Base-by-base conservation (phyloP, 1,139 yeast genomes). In the Sugiyamaella japonica region DNA sequence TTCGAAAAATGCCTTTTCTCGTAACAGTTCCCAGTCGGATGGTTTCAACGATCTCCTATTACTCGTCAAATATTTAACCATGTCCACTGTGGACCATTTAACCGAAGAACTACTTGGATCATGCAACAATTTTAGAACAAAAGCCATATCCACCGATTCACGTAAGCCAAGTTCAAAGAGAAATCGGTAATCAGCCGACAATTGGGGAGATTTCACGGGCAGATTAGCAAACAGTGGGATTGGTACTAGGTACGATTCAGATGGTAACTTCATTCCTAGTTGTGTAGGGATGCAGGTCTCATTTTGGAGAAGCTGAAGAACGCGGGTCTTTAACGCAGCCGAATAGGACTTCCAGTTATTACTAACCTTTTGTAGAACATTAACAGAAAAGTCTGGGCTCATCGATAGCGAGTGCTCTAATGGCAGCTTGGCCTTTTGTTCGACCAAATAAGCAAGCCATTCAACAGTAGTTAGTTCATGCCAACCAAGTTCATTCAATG, bases 61-160 rank as follows among this genome's bases (percentile, higher is more conserved):
- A 6, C 64, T 63, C 2, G 67, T 63, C 17, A 74, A 59, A 53
- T 74, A 74, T 28, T 64, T 63, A 28, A 74, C 65, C 28, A 74
- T 68, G 48, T 73, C 76, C 25, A 55, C 59, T 2, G 72, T 67
- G 1, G 73, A 63, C 76, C 77, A 73, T 29, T 66, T 62, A 12
- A 73, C 50, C 1, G 53, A 51, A 10, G 54, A 46, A 1, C 41
- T 50, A 29, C 60, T 63, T 0, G 68, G 63, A 41, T 60, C 59
- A 44, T 70, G 68, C 15, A 74, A 55, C 8, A 70, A 64, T 31
- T 70, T 64, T 52, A 74, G 61, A 8, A 74, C 76, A 54, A 70
- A 66, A n/a, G 66, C 66, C 66, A 74, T 69, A 52, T 74, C 76
- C 10, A 74, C 71, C 1, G 77, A 71, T 56, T 69, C 71, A 32